phyloP scores from a whole-genome alignment of 2,329 filamentous ascomycete genomes.

The Monilinia aucupariae region DNA sequence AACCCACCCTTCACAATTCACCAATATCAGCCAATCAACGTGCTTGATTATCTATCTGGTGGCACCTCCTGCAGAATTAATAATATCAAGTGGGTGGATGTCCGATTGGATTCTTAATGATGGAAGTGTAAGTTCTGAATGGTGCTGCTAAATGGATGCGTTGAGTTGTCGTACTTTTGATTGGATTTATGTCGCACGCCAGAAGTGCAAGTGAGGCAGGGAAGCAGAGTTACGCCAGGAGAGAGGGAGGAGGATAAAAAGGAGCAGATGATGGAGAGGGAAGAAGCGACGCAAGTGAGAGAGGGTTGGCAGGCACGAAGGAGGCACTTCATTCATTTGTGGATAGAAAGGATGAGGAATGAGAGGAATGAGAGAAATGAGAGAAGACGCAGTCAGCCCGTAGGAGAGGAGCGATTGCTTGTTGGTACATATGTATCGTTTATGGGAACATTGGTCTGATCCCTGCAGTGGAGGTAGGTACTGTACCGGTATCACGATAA shows the following conservation, averaged over 20 bases:
- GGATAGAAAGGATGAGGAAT: not conserved
- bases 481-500: not conserved
- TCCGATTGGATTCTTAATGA: not conserved
- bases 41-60: not conserved
- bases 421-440: not conserved
- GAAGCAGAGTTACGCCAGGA: too few species aligned
- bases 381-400: not conserved
- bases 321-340: not conserved
- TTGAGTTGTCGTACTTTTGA: not conserved
- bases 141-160: not conserved
- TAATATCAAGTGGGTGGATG: not conserved
- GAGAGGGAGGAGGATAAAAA: not conserved
- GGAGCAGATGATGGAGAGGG: not conserved
- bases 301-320: not conserved
- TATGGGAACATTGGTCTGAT: not conserved
- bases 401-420: conserved; percentile 8
- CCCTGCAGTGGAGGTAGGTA: not conserved
- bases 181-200: not conserved
- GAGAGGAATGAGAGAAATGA: not conserved
- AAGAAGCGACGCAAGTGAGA: not conserved
- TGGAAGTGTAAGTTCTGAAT: not conserved
- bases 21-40: conserved; percentile 3
- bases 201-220: not conserved
- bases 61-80: not conserved
- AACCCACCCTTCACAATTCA: conserved; percentile 4